These are phyloP conservation scores for Leccinum broughii DNA, from an alignment of 768 basidiomycete species.

Conservation along the genomic window DNA sequence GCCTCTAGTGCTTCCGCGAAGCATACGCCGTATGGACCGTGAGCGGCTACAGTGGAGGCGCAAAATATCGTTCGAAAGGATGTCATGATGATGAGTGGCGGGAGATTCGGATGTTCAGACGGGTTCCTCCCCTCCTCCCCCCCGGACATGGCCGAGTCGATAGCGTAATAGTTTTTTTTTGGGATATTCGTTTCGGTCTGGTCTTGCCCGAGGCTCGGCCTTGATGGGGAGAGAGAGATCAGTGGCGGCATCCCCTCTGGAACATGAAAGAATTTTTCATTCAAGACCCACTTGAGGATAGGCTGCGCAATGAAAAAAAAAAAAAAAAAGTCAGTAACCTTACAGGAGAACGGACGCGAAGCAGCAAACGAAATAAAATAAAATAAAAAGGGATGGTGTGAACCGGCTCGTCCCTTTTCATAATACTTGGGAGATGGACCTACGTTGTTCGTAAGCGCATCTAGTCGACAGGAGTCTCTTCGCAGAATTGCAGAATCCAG, in stretches of 20 bases:
- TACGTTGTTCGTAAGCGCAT: background rate
- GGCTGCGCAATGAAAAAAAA: background rate
- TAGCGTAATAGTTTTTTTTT: background rate
- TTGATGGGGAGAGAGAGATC: background rate
- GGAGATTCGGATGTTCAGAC: background rate
- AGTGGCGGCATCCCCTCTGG: background rate
- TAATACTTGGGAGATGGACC: background rate
- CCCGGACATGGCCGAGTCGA: background rate
- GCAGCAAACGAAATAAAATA: background rate
- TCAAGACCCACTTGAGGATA: background rate
- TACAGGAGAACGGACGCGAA: slow-evolving; percentile 4
- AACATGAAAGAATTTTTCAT: background rate
- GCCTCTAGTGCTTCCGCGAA: background rate
- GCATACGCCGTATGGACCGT: background rate
- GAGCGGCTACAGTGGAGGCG: background rate
- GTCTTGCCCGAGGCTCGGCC: background rate
- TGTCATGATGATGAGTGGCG: background rate
- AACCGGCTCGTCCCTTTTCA: background rate
- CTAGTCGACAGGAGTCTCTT: background rate
- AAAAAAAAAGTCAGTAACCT: slow-evolving; percentile 8
- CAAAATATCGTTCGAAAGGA: background rate
- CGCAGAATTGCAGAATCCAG: background rate
- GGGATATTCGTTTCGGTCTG: background rate
- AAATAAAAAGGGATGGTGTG: background rate
- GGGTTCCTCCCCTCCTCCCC: background rate